Percentiles rank a stretch among this genome's conserved stretches.
Conservation (phyloP, 2,329 filamentous ascomycete species). For the Xylaria sp. region DNA sequence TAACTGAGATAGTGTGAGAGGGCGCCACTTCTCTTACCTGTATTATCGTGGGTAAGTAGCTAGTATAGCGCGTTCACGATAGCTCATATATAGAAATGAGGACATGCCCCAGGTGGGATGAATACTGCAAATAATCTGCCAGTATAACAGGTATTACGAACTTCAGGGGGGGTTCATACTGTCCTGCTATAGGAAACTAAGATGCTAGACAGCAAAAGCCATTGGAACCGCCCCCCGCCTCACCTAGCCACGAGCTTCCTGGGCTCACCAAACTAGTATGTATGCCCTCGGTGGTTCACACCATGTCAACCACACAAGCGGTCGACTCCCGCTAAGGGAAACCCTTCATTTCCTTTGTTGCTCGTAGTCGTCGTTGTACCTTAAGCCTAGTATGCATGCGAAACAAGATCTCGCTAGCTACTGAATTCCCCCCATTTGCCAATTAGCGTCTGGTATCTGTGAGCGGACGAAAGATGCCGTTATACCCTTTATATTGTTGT, state of each 20-base stretch:
- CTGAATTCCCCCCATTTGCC: slow-evolving; percentile 30
- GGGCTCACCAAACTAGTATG: slow-evolving; percentile 14
- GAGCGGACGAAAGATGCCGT: slow-evolving; percentile 43
- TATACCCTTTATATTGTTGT: slow-evolving; percentile 45
- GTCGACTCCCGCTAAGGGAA: slow-evolving; percentile 12
- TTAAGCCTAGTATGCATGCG: slow-evolving; percentile 23
- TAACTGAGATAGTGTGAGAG: not conserved
- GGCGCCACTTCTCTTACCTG: not conserved
- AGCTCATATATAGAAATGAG: not conserved
- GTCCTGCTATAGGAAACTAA: slow-evolving; percentile 29
- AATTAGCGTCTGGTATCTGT: slow-evolving; percentile 36
- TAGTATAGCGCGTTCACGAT: not conserved
- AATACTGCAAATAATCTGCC: not conserved
- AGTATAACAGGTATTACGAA: slow-evolving; percentile 14
- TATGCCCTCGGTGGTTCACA: slow-evolving; percentile 9
- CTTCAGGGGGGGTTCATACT: slow-evolving; percentile 19
- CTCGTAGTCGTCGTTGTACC: slow-evolving; percentile 16
- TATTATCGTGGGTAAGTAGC: not conserved
- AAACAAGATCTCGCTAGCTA: not conserved
- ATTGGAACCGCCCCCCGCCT: slow-evolving; percentile 7
- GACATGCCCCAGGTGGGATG: not conserved
- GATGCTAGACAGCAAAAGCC: slow-evolving; percentile 12
- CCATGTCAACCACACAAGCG: slow-evolving; percentile 15
- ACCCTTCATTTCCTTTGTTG: slow-evolving; percentile 18
- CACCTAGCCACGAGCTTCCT: slow-evolving; percentile 13